Evolutionary conservation across 495 filamentous ascomycete species (phyloP), one percentile per base, ranked within the genome.

Genomic region (Daldinia childiae): DNA sequence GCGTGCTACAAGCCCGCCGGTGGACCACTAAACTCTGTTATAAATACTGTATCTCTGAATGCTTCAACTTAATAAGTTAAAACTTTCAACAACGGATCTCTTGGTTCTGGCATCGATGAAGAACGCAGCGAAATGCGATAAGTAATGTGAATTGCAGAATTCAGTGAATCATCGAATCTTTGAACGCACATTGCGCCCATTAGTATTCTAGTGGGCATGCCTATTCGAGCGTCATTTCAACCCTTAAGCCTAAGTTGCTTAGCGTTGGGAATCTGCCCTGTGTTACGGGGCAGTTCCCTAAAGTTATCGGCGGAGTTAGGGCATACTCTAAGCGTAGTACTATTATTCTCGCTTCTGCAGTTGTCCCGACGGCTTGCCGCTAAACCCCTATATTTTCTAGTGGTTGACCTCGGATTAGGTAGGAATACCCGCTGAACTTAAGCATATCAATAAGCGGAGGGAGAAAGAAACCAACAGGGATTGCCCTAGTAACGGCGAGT

Each of bases 91-190:
- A 55, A 55, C 51, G 51, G 51, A 55, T 55, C 51, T 55, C 51
- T 55, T 55, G 51, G 51, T 55, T 55, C 51, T 55, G 51, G 51
- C 51, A 55, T 55, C 51, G 51, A 55, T 55, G 51, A 55, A 55
- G 51, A 55, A 55, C 51, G 51, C 51, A 55, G 51, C 51, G 51
- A 55, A 55, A 55, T 55, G 51, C 51, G 51, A 55, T 55, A 55
- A 55, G 27, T 55, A 55, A 55, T 55, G 51, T 55, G 51, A 55
- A 55, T 55, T 55, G 51, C 51, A 55, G 51, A 55, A 55, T 55
- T 55, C 51, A 55, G 51, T 55, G 51, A 55, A 55, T 55, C 51
- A 55, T 55, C 51, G 51, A 55, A 55, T 55, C 51, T 55, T 55
- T 55, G 51, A 55, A 55, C 51, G 51, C 51, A 55, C 51, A 55